phyloP scores from a whole-genome alignment of 139 green algal species.

The Micractinium conductrix region DNA sequence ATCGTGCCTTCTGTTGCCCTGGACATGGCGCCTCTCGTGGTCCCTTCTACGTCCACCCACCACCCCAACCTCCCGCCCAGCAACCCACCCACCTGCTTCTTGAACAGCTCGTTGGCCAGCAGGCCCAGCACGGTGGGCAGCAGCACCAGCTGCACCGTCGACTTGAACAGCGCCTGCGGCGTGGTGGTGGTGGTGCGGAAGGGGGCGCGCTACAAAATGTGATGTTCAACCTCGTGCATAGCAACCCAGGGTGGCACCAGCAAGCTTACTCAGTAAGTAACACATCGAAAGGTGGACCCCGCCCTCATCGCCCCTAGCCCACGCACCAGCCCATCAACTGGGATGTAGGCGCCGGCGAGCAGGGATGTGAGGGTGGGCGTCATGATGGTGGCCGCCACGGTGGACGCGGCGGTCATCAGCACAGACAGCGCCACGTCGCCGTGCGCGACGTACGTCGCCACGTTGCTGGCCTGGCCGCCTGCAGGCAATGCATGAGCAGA shows the following conservation, averaged over 20 bases:
- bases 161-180: slow-evolving; percentile 58
- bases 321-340: slow-evolving; percentile 75
- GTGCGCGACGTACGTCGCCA: slow-evolving; percentile 83
- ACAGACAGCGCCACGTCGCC: slow-evolving; percentile 90
- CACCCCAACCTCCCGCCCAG: neutral
- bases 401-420: slow-evolving; percentile 86
- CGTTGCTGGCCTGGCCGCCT: slow-evolving; percentile 75
- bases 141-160: slow-evolving; percentile 81
- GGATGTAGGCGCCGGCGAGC: slow-evolving; percentile 77
- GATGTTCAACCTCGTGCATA: too few species aligned
- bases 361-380: slow-evolving; percentile 81
- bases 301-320: neutral
- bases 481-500: slow-evolving; percentile 60
- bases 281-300: too few species aligned
- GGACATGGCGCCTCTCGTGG: too few species aligned
- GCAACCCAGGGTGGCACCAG: too few species aligned
- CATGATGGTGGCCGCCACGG: slow-evolving; percentile 83
- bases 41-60: too few species aligned
- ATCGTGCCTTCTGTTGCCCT: neutral
- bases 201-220: too few species aligned
- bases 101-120: slow-evolving; percentile 64
- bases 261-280: too few species aligned
- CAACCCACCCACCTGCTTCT: slow-evolving; percentile 50
- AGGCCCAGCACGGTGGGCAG: slow-evolving; percentile 78
- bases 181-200: too few species aligned